Evolutionary conservation across 129 eudicot species (phyloP).

Genomic region (Tagetes patula): DNA sequence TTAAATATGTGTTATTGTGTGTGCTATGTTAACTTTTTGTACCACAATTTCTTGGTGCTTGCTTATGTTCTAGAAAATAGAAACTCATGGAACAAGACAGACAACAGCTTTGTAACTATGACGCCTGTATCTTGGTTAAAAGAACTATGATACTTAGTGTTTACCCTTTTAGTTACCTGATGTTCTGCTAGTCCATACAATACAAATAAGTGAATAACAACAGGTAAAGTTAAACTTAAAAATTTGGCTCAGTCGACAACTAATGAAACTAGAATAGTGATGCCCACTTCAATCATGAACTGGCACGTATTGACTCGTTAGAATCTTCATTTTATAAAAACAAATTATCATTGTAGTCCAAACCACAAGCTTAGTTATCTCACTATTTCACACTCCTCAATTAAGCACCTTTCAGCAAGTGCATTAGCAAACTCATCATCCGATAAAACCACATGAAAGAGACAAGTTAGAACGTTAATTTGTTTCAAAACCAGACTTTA

Average conservation of each 20-base stretch:
- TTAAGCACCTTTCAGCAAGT: background rate
- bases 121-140: background rate
- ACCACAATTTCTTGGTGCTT: too few species aligned
- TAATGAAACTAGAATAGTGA: background rate
- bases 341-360: background rate
- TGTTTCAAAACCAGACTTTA: background rate
- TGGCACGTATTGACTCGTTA: background rate
- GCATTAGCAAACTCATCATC: constrained; percentile 10
- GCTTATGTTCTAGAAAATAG: too few species aligned
- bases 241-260: background rate
- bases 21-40: too few species aligned
- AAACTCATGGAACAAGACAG: too few species aligned
- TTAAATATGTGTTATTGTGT: too few species aligned
- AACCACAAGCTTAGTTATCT: background rate
- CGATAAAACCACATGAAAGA: constrained; percentile 8
- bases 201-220: background rate
- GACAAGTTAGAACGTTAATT: background rate
- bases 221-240: background rate
- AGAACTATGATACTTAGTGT: background rate
- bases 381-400: background rate
- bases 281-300: background rate
- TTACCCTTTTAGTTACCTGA: background rate
- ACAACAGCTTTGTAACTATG: background rate
- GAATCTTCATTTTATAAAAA: background rate
- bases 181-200: background rate